Conservation (phyloP, 169 alveolate genomes). For the Cryptosporidium viatorum region DNA sequence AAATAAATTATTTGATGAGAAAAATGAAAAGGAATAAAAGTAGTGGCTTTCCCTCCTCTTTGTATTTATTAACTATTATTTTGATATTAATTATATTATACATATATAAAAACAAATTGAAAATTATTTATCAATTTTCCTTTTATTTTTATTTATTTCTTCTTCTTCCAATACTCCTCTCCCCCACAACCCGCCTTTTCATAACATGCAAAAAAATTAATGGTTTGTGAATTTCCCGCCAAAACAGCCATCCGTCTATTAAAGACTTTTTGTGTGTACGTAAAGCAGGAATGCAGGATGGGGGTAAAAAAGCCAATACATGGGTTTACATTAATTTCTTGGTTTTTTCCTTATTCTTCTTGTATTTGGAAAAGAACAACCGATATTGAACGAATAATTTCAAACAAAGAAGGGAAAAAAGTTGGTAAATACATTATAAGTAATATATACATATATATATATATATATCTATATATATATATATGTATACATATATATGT, state of each 20-base stretch:
- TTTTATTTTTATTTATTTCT: no score
- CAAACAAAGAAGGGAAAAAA: no score
- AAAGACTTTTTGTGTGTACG: slow-evolving; percentile 17
- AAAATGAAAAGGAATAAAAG: no score
- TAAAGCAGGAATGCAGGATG: not conserved
- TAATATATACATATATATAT: no score
- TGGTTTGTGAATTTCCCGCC: not conserved
- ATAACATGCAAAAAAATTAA: not conserved
- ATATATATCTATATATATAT: no score
- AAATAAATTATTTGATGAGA: not conserved
- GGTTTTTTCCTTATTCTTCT: not conserved
- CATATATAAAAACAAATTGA: no score
- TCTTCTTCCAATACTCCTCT: not conserved
- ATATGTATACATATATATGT: no score
- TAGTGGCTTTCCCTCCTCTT: not conserved
- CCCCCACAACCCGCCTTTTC: not conserved
- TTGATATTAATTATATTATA: no score
- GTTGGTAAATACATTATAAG: no score
- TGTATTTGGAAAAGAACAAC: not conserved
- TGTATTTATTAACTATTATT: no score
- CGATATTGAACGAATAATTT: not conserved
- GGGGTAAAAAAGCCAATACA: not conserved
- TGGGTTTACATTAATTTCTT: not conserved
- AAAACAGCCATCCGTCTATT: not conserved
- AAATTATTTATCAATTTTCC: not conserved